Evolutionary conservation across 176 grass and related monocot species (phyloP).

Genomic region (Zizania latifolia): DNA sequence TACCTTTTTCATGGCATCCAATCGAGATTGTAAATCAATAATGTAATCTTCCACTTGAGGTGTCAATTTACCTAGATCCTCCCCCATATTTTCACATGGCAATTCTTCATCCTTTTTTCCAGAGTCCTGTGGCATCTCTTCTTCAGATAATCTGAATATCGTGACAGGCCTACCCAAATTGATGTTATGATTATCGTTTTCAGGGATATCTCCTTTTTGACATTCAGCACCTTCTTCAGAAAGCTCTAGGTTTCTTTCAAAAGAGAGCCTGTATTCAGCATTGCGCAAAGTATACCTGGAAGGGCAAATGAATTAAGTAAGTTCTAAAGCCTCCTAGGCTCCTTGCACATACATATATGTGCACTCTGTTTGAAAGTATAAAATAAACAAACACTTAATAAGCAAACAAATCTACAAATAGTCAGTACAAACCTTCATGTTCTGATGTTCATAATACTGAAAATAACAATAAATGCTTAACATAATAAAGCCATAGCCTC

Average conservation of each 20-base stretch:
- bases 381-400: background rate
- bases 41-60: constrained; percentile 71
- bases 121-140: constrained; percentile 22
- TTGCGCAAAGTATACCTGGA: constrained; percentile 83
- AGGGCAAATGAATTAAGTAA: constrained; percentile 4
- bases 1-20: constrained; percentile 86
- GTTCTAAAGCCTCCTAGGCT: background rate
- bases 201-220: constrained; percentile 28
- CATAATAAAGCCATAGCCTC: background rate
- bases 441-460: background rate
- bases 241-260: constrained; percentile 83
- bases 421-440: background rate
- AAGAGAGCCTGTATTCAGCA: constrained; percentile 91
- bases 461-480: background rate
- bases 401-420: constrained; percentile 9
- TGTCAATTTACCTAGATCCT: constrained; percentile 57
- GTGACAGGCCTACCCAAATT: constrained; percentile 45
- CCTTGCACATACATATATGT: background rate
- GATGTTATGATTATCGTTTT: constrained; percentile 39
- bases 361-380: background rate
- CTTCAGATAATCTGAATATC: constrained; percentile 49
- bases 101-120: constrained; percentile 38
- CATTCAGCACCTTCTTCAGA: constrained; percentile 55
- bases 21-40: constrained; percentile 61
- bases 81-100: constrained; percentile 35